These are phyloP conservation scores for Bacidia gigantensis DNA, from an alignment of 495 filamentous ascomycete species.

Conservation along the genomic window DNA sequence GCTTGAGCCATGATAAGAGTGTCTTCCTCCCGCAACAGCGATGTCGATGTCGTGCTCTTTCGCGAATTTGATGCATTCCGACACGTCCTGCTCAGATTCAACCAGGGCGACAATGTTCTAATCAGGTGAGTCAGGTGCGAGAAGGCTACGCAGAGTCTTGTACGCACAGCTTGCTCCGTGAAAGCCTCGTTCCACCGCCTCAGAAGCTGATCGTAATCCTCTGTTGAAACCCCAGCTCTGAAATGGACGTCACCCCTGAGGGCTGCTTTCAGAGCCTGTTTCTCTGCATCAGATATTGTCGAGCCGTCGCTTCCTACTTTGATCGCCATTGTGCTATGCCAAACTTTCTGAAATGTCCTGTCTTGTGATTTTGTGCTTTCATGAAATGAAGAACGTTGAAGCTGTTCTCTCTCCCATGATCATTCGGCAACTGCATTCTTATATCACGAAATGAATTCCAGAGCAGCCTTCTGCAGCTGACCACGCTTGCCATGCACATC, in stretches of 20 bases:
- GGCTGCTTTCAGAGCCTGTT: neutral
- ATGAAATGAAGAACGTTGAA: no score
- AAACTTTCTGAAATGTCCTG: no score
- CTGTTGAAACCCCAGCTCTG: neutral
- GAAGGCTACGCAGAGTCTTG: neutral
- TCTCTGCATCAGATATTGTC: neutral
- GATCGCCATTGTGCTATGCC: neutral
- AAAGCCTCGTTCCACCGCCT: constrained; percentile 4
- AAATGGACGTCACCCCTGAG: neutral
- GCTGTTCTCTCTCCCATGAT: no score
- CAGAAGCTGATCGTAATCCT: neutral
- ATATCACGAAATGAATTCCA: no score
- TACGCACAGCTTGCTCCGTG: neutral
- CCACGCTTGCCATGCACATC: neutral
- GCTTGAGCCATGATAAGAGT: constrained; percentile 34
- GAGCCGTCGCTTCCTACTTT: neutral
- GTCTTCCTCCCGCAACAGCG: constrained; percentile 39
- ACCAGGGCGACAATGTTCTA: constrained; percentile 4
- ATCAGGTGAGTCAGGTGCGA: neutral
- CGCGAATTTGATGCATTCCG: constrained; percentile 14
- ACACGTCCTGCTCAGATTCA: neutral
- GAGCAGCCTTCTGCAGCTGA: neutral
- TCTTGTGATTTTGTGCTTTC: no score
- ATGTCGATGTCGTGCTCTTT: constrained; percentile 32
- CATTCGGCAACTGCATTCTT: no score